phyloP scores from a whole-genome alignment of 495 filamentous ascomycete species.

The Penicillium malachiteum region DNA sequence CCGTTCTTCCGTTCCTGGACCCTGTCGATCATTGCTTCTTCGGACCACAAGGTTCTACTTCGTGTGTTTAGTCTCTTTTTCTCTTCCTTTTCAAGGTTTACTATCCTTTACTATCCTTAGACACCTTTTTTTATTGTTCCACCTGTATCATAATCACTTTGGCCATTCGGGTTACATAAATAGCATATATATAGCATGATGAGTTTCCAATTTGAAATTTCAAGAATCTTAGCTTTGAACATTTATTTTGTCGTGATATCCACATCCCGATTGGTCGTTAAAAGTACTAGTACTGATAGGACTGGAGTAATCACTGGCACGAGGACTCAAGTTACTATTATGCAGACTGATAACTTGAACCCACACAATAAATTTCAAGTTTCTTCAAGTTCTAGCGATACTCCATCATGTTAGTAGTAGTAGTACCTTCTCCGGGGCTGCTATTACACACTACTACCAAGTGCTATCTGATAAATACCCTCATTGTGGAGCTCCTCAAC shows the following conservation, averaged over 20 bases:
- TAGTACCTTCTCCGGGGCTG: no score
- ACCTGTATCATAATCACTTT: constrained; percentile 22
- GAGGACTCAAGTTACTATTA: no score
- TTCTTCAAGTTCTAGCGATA: no score
- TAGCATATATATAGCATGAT: constrained; percentile 25
- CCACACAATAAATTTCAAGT: no score
- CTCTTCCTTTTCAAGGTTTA: no score
- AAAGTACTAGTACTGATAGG: background rate
- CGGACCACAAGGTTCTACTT: constrained; percentile 1
- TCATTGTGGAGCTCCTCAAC: no score
- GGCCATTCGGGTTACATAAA: constrained; percentile 11
- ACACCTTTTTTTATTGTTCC: constrained; percentile 6
- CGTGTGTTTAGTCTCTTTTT: background rate
- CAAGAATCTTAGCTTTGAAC: background rate
- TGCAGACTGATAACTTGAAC: no score
- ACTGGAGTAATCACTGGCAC: no score
- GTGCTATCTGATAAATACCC: no score
- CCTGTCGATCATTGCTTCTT: constrained; percentile 5
- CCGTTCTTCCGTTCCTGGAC: background rate
- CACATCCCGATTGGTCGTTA: background rate
- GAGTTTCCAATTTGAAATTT: constrained; percentile 4
- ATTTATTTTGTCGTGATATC: background rate
- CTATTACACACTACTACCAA: no score
- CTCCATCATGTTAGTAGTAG: no score
- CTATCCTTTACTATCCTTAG: constrained; percentile 10